Conservation (phyloP, 2,329 filamentous ascomycete genomes). For the Verruconis gallopava region DNA sequence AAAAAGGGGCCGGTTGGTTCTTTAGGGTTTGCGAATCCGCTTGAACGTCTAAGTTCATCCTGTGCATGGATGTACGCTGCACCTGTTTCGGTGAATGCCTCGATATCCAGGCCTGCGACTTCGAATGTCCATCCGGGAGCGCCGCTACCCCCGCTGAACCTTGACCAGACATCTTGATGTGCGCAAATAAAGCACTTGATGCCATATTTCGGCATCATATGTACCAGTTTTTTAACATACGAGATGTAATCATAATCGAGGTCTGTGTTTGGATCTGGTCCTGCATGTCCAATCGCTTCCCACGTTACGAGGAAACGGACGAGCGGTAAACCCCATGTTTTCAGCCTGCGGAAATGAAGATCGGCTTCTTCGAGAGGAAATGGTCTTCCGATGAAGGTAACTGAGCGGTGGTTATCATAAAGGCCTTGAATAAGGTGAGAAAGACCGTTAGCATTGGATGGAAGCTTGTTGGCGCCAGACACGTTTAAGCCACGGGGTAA, state of each 20-base stretch:
- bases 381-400: conserved; percentile 77
- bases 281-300: conserved; percentile 89
- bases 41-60: not conserved
- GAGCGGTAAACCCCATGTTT: conserved; percentile 87
- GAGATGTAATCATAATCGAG: conserved; percentile 77
- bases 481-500: conserved; percentile 89
- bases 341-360: conserved; percentile 72
- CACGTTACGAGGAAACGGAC: conserved; percentile 96
- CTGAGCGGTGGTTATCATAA: conserved; percentile 72
- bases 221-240: conserved; percentile 74
- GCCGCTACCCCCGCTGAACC: conserved; percentile 85
- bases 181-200: conserved; percentile 98
- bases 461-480: conserved; percentile 80
- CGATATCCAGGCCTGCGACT: conserved; percentile 79
- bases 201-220: conserved; percentile 75
- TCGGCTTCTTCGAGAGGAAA: conserved; percentile 75
- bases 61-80: conserved; percentile 72
- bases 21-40: conserved; percentile 87
- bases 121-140: conserved; percentile 97
- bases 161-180: conserved; percentile 97
- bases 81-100: conserved; percentile 72
- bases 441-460: conserved; percentile 64
- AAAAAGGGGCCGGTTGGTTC: conserved; percentile 54
- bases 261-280: conserved; percentile 68
- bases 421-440: conserved; percentile 69